Evolutionary conservation across 176 grass and related monocot genomes (phyloP).

Genomic region (Musa schizocarpa): DNA sequence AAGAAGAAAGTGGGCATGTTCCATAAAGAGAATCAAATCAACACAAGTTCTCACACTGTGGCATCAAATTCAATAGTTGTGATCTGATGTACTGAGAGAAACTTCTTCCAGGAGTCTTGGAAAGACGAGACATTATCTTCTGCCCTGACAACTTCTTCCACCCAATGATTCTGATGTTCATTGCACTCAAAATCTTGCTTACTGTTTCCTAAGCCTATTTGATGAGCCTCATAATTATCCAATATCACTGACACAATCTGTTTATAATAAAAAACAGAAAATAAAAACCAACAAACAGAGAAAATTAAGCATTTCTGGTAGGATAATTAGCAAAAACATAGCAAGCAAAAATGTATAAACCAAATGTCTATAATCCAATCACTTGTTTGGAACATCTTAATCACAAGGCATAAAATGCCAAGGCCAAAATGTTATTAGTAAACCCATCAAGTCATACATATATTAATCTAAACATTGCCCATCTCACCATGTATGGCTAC

Average conservation of each 20-base stretch:
- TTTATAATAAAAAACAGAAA: constrained; percentile 11
- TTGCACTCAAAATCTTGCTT: background rate
- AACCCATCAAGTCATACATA: too few species aligned
- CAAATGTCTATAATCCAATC: background rate
- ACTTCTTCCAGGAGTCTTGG: constrained; percentile 28
- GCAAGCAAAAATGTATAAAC: background rate
- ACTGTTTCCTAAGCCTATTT: constrained; percentile 1
- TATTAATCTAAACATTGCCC: background rate
- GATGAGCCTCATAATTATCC: constrained; percentile 53
- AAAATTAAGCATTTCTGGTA: background rate
- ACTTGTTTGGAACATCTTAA: too few species aligned
- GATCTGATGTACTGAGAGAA: constrained; percentile 30
- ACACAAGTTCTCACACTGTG: constrained; percentile 39
- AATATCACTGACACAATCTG: constrained; percentile 61
- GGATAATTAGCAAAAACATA: too few species aligned
- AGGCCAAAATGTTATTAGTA: background rate
- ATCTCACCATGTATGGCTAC: too few species aligned
- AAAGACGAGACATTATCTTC: constrained; percentile 46
- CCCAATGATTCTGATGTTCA: constrained; percentile 25
- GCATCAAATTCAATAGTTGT: constrained; percentile 43
- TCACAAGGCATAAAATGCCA: background rate
- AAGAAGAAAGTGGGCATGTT: background rate
- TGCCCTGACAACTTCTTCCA: constrained; percentile 46
- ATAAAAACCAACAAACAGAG: background rate
- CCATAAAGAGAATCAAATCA: constrained; percentile 2